phyloP scores from a whole-genome alignment of 768 basidiomycete genomes.

The Suillus subaureus region DNA sequence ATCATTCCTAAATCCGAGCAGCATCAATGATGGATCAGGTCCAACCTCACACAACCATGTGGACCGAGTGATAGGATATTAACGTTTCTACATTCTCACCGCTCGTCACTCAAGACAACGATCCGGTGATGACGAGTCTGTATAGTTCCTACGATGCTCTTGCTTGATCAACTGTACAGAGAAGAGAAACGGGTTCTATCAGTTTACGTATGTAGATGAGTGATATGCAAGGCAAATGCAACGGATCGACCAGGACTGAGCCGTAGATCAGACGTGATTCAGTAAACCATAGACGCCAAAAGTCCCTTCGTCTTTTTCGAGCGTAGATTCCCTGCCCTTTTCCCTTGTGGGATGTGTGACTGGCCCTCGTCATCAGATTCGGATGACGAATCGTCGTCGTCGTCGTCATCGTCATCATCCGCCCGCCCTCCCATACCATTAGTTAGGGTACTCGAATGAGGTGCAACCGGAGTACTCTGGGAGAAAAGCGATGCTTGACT shows the following conservation, averaged over 20 bases:
- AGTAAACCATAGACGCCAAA: background rate
- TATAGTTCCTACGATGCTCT: background rate
- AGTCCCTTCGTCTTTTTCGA: constrained; percentile 29
- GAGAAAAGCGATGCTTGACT: constrained; percentile 35
- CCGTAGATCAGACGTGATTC: background rate
- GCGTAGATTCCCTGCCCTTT: constrained; percentile 50
- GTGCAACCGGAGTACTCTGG: constrained; percentile 35
- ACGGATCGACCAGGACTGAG: background rate
- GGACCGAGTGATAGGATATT: background rate
- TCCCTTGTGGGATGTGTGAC: constrained; percentile 60
- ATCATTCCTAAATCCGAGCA: background rate
- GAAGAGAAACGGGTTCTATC: background rate
- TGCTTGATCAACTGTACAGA: background rate
- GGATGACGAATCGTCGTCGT: constrained; percentile 35
- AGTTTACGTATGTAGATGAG: background rate
- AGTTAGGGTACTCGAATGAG: constrained; percentile 28
- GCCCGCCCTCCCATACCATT: constrained; percentile 16
- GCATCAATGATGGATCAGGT: background rate
- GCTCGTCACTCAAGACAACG: background rate
- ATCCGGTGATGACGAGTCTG: background rate
- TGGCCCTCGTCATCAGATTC: constrained; percentile 35
- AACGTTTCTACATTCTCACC: background rate
- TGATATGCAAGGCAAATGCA: background rate
- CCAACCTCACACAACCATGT: background rate
- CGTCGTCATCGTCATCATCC: constrained; percentile 35